A percentile compares a stretch with the other conserved stretches of the same genome.
phyloP scores from a whole-genome alignment of 306 rosid species.

The Prosopis cineraria region DNA sequence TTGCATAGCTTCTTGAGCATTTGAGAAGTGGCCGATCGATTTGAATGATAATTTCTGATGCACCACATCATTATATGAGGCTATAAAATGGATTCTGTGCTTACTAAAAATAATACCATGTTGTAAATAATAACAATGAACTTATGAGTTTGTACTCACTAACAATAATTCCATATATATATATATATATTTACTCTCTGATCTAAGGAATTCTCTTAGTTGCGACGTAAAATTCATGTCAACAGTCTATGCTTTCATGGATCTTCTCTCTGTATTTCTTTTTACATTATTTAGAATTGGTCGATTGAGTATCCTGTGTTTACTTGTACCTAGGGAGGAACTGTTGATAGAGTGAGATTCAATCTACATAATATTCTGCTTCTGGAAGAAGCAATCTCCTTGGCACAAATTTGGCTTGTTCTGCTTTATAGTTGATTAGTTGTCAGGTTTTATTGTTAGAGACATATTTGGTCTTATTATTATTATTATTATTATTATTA shows the following conservation, averaged over 20 bases:
- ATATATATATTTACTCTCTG: too few relatives aligned
- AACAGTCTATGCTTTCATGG: too few relatives aligned
- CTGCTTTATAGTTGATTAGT: not conserved
- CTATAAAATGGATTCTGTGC: not conserved
- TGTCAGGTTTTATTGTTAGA: not conserved
- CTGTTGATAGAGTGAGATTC: not conserved
- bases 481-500: too few relatives aligned
- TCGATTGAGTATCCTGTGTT: not conserved
- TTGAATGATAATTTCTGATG: not conserved
- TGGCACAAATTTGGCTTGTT: not conserved
- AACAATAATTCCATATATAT: too few relatives aligned
- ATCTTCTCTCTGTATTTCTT: not conserved
- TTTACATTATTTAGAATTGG: not conserved
- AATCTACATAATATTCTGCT: not conserved
- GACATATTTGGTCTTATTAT: not conserved
- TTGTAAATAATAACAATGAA: not conserved
- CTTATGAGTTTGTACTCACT: not conserved
- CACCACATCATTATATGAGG: not conserved
- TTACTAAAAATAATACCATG: not conserved
- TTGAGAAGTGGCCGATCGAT: too few relatives aligned
- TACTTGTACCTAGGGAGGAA: not conserved
- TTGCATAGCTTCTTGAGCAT: too few relatives aligned
- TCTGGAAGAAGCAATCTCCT: not conserved
- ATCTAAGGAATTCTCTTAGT: too few relatives aligned
- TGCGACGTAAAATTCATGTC: too few relatives aligned